Evolutionary conservation across 805 yeast species (phyloP).

Genomic region (Kregervanrija delftensis): DNA sequence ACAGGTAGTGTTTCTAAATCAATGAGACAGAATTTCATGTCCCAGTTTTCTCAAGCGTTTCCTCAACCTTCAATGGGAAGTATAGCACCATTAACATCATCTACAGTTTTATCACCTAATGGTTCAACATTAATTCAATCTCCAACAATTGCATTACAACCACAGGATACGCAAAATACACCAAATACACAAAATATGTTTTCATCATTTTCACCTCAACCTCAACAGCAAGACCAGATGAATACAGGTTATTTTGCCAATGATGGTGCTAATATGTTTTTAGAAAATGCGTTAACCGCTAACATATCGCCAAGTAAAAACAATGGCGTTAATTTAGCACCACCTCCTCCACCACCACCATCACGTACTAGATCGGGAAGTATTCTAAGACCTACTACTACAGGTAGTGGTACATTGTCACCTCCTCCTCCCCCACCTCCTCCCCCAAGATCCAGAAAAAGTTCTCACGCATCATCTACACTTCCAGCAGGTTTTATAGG

Average conservation of each 20-base stretch:
- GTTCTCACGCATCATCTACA: slow-evolving; percentile 17
- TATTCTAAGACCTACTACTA: neutral
- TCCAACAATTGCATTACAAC: too few species aligned
- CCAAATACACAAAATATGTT: too few species aligned
- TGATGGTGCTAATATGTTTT: too few species aligned
- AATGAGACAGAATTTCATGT: slow-evolving; percentile 23
- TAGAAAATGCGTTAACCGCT: too few species aligned
- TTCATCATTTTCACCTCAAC: too few species aligned
- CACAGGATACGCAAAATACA: too few species aligned
- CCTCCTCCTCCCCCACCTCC: slow-evolving; percentile 25
- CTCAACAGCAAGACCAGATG: too few species aligned
- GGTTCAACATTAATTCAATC: too few species aligned
- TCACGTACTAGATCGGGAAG: slow-evolving; percentile 6
- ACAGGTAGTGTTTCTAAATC: slow-evolving; percentile 54
- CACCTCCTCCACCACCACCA: slow-evolving; percentile 26
- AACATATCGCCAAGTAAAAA: neutral
- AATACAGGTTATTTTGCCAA: too few species aligned
- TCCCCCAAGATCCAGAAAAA: slow-evolving; percentile 24
- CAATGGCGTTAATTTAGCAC: neutral
- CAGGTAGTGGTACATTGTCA: slow-evolving; percentile 7
- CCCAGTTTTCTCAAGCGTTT: slow-evolving; percentile 15
- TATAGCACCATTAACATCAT: slow-evolving; percentile 1
- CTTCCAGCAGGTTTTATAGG: neutral
- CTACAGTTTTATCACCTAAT: slow-evolving; percentile 2
- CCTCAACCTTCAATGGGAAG: slow-evolving; percentile 1